Percentiles rank a stretch among this genome's conserved stretches.
These are phyloP conservation scores for Mimosa pudica DNA, from an alignment of 306 rosid genomes.

Conservation along the genomic window DNA sequence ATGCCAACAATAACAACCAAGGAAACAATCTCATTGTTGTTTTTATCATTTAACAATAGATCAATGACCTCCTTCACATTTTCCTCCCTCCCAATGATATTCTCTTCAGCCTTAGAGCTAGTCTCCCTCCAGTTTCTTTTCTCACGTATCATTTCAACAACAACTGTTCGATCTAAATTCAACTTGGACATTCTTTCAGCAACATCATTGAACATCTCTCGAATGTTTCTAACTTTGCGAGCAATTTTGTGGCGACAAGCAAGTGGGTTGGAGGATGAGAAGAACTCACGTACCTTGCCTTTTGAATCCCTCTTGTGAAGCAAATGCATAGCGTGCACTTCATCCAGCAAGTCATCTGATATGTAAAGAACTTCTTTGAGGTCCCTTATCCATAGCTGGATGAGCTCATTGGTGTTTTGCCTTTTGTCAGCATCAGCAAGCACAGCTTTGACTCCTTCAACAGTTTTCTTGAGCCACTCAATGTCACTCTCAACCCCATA, in stretches of 20 bases:
- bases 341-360: slow-evolving; percentile 26
- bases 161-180: not conserved
- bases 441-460: not conserved
- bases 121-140: not conserved
- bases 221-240: not conserved
- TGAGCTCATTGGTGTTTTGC: not conserved
- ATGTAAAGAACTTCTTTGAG: not conserved
- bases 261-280: not conserved
- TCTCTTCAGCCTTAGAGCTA: not conserved
- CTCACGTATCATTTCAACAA: not conserved
- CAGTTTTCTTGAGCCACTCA: not conserved
- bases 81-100: slow-evolving; percentile 13
- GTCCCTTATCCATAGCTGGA: not conserved
- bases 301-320: not conserved
- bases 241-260: not conserved
- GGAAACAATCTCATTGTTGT: not conserved
- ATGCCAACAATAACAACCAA: not conserved
- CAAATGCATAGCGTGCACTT: not conserved
- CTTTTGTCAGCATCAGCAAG: not conserved
- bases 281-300: not conserved
- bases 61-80: not conserved
- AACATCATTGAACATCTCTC: not conserved
- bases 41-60: not conserved
- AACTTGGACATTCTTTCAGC: not conserved
- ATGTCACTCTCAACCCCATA: not conserved